phyloP scores from a whole-genome alignment of 2,329 filamentous ascomycete species.

The Sporothrix brasiliensis region DNA sequence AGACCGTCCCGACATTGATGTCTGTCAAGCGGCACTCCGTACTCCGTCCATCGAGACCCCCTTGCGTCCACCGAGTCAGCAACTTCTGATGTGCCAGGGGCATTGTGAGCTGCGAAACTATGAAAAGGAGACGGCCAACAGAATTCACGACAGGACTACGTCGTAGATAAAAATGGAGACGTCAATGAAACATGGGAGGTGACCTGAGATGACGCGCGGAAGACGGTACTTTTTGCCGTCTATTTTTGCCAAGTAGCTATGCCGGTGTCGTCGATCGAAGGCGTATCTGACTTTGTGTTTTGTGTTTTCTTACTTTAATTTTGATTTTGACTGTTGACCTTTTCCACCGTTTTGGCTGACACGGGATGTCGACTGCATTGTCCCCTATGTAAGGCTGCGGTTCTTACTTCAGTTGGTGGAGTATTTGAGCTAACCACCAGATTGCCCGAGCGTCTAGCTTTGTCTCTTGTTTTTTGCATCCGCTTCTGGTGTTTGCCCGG shows the following conservation, averaged over 20 bases:
- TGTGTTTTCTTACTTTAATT: not conserved
- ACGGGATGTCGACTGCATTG: not conserved
- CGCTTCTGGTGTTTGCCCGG: not conserved
- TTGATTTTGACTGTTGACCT: slow-evolving; percentile 4
- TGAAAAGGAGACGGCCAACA: not conserved
- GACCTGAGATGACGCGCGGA: not conserved
- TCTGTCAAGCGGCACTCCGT: not conserved
- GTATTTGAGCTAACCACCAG: not conserved
- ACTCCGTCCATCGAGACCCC: not conserved
- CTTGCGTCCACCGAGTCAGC: slow-evolving; percentile 16
- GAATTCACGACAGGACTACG: not conserved
- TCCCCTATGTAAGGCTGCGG: not conserved
- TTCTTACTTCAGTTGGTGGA: not conserved
- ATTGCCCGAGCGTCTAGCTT: not conserved
- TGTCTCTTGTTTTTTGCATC: not conserved
- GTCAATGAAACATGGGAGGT: not conserved
- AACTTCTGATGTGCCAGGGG: not conserved
- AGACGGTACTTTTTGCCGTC: not conserved
- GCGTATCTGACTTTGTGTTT: not conserved
- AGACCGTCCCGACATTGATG: not conserved
- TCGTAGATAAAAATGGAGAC: not conserved
- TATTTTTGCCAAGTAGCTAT: not conserved
- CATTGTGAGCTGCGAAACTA: not conserved
- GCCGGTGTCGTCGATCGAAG: not conserved
- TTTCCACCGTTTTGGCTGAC: slow-evolving; percentile 15